These are phyloP conservation scores for Sphaerosporella brunnea DNA, from an alignment of 495 filamentous ascomycete genomes.

Conservation along the genomic window DNA sequence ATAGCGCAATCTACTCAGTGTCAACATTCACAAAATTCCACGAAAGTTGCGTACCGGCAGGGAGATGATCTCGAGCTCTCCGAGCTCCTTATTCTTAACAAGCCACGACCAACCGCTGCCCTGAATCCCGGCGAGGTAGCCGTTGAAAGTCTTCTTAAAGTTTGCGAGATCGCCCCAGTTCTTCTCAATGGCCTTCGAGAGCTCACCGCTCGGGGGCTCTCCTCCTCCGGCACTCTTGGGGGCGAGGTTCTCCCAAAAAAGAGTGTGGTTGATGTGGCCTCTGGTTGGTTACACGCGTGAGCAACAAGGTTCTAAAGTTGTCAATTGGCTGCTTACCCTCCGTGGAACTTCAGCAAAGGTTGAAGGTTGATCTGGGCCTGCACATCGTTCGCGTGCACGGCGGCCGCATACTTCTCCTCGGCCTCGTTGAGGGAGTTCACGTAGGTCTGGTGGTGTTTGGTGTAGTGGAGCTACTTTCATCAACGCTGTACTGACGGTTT, in stretches of 20 bases:
- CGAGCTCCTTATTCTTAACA: constrained; percentile 77
- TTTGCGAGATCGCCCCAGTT: constrained; percentile 59
- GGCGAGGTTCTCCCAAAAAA: constrained; percentile 97
- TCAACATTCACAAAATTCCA: neutral
- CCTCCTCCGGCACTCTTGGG: constrained; percentile 56
- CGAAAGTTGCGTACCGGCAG: constrained; percentile 33
- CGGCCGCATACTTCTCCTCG: constrained; percentile 42
- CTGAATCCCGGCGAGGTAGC: constrained; percentile 72
- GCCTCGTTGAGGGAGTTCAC: constrained; percentile 54
- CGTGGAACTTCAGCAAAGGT: constrained; percentile 88
- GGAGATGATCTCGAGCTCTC: constrained; percentile 57
- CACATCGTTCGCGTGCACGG: constrained; percentile 40
- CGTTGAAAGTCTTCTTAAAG: constrained; percentile 71
- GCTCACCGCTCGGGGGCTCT: constrained; percentile 43
- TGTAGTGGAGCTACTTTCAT: constrained; percentile 48
- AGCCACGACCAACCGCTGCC: constrained; percentile 94
- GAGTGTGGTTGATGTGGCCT: constrained; percentile 81
- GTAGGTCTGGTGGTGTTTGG: constrained; percentile 64
- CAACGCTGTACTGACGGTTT: too few relatives aligned
- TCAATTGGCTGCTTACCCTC: constrained; percentile 30
- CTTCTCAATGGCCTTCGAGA: constrained; percentile 52
- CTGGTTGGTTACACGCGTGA: constrained; percentile 21
- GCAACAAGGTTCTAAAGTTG: neutral
- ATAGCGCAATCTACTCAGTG: neutral
- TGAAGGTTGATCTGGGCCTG: constrained; percentile 60